Percentiles rank a stretch among this genome's conserved stretches.
Conservation (phyloP, 1,139 yeast genomes). For the Diutina sp. region DNA sequence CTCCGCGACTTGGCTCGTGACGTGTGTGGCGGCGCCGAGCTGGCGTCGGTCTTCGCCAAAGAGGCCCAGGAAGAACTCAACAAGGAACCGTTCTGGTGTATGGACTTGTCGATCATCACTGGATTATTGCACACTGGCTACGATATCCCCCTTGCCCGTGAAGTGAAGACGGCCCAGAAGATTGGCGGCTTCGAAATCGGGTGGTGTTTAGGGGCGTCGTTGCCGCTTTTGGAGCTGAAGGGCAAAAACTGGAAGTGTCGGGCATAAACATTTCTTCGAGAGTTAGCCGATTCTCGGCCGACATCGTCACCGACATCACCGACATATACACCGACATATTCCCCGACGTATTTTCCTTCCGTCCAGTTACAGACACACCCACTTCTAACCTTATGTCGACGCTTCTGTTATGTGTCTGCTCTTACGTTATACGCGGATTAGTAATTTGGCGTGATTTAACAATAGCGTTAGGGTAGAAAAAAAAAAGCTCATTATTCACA, state of each 20-base stretch:
- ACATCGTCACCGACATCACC: too few relatives aligned
- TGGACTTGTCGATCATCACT: conserved; percentile 81
- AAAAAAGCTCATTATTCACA: too few relatives aligned
- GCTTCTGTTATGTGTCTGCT: too few relatives aligned
- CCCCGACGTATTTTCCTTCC: too few relatives aligned
- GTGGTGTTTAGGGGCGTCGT: conserved; percentile 97
- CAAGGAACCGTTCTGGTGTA: conserved; percentile 86
- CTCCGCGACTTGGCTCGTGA: conserved; percentile 66
- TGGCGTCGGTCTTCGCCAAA: conserved; percentile 41
- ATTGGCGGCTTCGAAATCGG: conserved; percentile 86
- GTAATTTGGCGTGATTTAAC: too few relatives aligned
- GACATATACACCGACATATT: too few relatives aligned
- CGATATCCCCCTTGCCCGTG: conserved; percentile 84
- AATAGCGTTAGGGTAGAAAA: too few relatives aligned
- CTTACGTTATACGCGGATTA: too few relatives aligned
- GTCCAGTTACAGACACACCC: too few relatives aligned
- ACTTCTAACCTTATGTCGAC: too few relatives aligned
- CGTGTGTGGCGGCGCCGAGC: conserved; percentile 72
- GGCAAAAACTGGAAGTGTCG: conserved; percentile 58
- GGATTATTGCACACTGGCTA: conserved; percentile 89
- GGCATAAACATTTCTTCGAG: background rate
- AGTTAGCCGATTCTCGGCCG: background rate
- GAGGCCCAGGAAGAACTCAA: conserved; percentile 55
- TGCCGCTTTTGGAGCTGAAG: conserved; percentile 64
- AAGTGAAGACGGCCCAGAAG: conserved; percentile 81